These are phyloP conservation scores for Ophiostoma perfectum DNA, from an alignment of 2,329 filamentous ascomycete genomes.

Conservation along the genomic window DNA sequence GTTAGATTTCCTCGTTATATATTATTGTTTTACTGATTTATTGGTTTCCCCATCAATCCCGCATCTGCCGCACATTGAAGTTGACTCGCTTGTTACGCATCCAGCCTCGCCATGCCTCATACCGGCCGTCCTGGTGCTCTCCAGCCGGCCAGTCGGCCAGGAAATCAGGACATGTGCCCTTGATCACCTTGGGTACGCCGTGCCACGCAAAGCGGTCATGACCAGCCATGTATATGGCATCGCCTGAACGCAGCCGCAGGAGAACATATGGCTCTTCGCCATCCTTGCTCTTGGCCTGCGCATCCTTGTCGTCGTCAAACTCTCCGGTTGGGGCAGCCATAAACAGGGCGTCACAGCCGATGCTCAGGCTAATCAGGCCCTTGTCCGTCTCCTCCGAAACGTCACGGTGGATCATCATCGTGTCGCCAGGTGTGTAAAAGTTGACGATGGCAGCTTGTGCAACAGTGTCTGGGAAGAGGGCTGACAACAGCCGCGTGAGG, in stretches of 20 bases:
- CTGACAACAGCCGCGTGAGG: slow-evolving; percentile 60
- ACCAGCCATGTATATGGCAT: slow-evolving; percentile 84
- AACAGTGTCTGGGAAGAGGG: slow-evolving; percentile 68
- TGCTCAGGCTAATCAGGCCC: slow-evolving; percentile 76
- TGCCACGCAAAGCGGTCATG: slow-evolving; percentile 88
- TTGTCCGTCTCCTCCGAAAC: slow-evolving; percentile 78
- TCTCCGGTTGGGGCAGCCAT: slow-evolving; percentile 60
- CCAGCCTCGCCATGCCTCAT: slow-evolving; percentile 74
- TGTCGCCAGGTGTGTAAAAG: slow-evolving; percentile 84
- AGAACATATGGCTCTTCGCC: slow-evolving; percentile 47
- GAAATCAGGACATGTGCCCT: slow-evolving; percentile 70
- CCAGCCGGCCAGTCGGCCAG: slow-evolving; percentile 67
- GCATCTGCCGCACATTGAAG: slow-evolving; percentile 88
- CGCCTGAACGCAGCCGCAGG: slow-evolving; percentile 71
- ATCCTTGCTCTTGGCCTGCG: not conserved
- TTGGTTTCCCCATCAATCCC: slow-evolving; percentile 37
- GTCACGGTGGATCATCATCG: slow-evolving; percentile 86
- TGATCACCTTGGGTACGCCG: slow-evolving; percentile 81
- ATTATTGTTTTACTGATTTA: not conserved
- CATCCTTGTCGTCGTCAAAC: slow-evolving; percentile 22
- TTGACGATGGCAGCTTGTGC: slow-evolving; percentile 92
- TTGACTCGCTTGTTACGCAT: slow-evolving; percentile 85
- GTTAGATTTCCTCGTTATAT: not conserved
- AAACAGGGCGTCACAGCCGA: slow-evolving; percentile 88
- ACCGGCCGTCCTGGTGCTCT: slow-evolving; percentile 41